Evolutionary conservation across 139 green algal genomes (phyloP), one percentile per base, ranked within the genome.

Genomic region (Tetradesmus obliquus): DNA sequence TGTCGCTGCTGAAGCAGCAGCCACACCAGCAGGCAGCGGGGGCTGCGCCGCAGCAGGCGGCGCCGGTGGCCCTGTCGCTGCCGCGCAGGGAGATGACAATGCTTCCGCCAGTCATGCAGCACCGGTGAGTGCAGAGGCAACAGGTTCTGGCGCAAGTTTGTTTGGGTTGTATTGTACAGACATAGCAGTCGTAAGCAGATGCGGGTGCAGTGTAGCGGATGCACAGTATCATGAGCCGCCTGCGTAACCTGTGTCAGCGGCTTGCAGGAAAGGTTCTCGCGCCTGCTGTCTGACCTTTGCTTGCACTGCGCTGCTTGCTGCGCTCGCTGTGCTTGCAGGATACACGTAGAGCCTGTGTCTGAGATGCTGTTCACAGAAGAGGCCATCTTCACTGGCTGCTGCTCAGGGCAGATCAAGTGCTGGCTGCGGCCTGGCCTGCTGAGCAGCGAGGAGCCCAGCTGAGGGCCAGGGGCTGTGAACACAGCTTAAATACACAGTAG

Each of bases 311-410:
- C 32, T 58, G 9, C 2, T 71, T 74, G 55, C 19, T 72, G 19
- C n/a, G 13, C 32, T 55, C 32, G 13, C 24, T 79, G 15, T 76
- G 13, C 17, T 76, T 85, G 86, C 93, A 97, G 95, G 92, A 79
- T 97, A 8, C 96, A 99, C 86, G 58, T 69, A 15, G 97, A 99
- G 93, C 97, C 97, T 3, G 76, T 97, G 69, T 96, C 93, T n/a
- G 93, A 97, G 58, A 55, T 98, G 3, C 20, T 95, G 79, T 98
- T 98, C 89, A 92, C 90, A 0, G 84, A 93, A 32, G 79, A 94
- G 0, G 91, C 86, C 0, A 84, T 99, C 0, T 91, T 96, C 79
- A 98, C 97, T 2, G 93, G 91, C 0, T 95, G 95, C 92, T 93
- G 96, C 60, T 91, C 88, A 3, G 96, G 95, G 3, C 91, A 93